Evolutionary conservation across 768 basidiomycete genomes (phyloP).

Genomic region (Amyloporia xantha): DNA sequence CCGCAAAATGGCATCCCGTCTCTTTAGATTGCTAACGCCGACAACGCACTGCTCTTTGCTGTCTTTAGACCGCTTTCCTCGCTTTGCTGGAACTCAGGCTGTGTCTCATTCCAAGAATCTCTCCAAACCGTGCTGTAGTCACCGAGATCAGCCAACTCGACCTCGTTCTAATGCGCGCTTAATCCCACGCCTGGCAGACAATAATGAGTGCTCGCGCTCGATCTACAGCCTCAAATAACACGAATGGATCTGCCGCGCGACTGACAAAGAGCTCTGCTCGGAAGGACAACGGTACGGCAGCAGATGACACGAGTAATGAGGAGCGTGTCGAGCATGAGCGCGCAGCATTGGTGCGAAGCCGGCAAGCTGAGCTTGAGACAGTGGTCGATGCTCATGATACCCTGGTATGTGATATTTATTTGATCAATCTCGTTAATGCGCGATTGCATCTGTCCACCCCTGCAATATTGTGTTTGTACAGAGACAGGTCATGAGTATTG

Average conservation of each 20-base stretch:
- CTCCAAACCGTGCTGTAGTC: conserved; percentile 57
- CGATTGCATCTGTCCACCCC: too few relatives aligned
- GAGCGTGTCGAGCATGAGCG: conserved; percentile 30
- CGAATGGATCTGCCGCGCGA: background rate
- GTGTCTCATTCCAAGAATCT: conserved; percentile 46
- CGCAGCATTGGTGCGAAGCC: conserved; percentile 45
- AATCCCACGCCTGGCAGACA: conserved; percentile 3
- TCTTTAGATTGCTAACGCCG: conserved; percentile 16
- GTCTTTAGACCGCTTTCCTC: background rate
- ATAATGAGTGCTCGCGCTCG: conserved; percentile 12
- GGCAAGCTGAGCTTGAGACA: conserved; percentile 50
- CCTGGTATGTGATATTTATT: conserved; percentile 57
- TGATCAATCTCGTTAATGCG: too few relatives aligned
- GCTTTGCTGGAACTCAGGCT: background rate
- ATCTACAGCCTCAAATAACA: background rate
- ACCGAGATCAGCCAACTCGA: conserved; percentile 43
- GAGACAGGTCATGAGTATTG: conserved; percentile 1
- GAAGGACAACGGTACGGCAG: background rate
- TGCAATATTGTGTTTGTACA: too few relatives aligned
- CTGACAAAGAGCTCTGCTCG: background rate
- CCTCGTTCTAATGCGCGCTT: conserved; percentile 16
- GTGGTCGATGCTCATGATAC: conserved; percentile 66
- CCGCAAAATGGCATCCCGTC: conserved; percentile 19
- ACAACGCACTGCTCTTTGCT: conserved; percentile 10
- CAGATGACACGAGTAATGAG: background rate